Conservation (phyloP, 108 stramenopile species). For the Nitzschia palea region DNA sequence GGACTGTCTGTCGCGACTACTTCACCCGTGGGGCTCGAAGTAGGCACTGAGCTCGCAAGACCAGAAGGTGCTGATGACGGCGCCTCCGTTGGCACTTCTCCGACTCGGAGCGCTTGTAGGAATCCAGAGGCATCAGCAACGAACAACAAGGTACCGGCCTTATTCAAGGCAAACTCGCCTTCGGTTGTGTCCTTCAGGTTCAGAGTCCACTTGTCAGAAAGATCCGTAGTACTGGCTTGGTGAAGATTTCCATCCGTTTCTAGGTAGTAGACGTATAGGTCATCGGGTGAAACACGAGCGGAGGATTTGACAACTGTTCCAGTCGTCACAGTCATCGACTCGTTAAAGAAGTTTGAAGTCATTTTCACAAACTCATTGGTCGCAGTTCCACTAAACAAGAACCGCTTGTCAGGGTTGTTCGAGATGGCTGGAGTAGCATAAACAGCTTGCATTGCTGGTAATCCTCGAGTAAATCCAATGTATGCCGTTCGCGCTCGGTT, state of each 20-base stretch:
- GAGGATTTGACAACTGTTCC: slow-evolving; percentile 5
- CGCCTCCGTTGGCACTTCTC: slow-evolving; percentile 9
- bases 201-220: slow-evolving; percentile 15
- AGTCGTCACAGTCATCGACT: not conserved
- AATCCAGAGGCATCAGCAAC: slow-evolving; percentile 6
- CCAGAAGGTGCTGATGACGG: slow-evolving; percentile 8
- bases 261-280: slow-evolving; percentile 9
- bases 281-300: slow-evolving; percentile 12
- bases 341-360: not conserved
- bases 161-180: slow-evolving; percentile 18
- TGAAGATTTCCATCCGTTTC: slow-evolving; percentile 16
- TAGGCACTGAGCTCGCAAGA: not conserved
- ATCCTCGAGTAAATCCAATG: slow-evolving; percentile 5
- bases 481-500: slow-evolving; percentile 8
- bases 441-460: slow-evolving; percentile 3
- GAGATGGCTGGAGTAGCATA: slow-evolving; percentile 4
- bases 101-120: slow-evolving; percentile 17
- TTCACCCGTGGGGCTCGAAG: not conserved
- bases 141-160: slow-evolving; percentile 20
- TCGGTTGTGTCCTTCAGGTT: not conserved
- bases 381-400: slow-evolving; percentile 22
- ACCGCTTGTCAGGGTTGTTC: slow-evolving; percentile 8
- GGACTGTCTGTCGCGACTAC: not conserved
- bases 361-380: slow-evolving; percentile 9
- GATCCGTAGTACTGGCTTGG: not conserved